Conservation (phyloP, 2,329 filamentous ascomycete species). For the Hypoxylon sp. region DNA sequence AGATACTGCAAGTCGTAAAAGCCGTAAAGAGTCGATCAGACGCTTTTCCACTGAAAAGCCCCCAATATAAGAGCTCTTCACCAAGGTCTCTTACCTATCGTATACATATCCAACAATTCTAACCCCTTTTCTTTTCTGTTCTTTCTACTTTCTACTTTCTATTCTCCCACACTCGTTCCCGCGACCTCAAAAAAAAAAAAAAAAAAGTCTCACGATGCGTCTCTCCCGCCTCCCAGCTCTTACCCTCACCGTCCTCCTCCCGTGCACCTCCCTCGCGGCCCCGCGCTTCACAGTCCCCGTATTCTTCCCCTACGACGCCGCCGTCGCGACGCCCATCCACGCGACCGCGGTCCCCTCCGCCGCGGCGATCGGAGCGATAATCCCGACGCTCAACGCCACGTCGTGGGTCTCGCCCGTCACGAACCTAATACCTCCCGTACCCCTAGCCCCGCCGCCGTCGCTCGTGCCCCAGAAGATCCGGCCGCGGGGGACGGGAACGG, state of each 20-base stretch:
- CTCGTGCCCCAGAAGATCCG: no score
- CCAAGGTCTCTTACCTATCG: neutral
- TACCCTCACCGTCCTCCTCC: neutral
- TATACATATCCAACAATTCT: neutral
- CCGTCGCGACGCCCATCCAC: neutral
- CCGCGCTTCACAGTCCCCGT: neutral
- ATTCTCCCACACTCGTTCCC: neutral
- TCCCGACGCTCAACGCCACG: neutral
- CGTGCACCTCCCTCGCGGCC: neutral
- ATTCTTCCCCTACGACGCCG: neutral
- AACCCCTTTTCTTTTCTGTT: neutral
- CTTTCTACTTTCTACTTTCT: no score
- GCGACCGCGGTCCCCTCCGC: neutral
- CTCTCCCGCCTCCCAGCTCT: neutral
- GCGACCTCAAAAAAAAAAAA: no score
- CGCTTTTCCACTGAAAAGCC: no score
- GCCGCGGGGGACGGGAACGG: neutral
- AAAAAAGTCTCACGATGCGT: constrained; percentile 7
- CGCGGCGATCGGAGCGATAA: no score
- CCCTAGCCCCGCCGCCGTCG: no score
- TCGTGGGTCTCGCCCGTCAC: neutral
- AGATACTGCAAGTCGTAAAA: no score
- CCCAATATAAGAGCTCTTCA: neutral
- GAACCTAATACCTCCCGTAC: no score
- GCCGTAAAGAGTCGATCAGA: no score